phyloP scores from a whole-genome alignment of 2,329 filamentous ascomycete species.

The Chaetomiaceae sp. region DNA sequence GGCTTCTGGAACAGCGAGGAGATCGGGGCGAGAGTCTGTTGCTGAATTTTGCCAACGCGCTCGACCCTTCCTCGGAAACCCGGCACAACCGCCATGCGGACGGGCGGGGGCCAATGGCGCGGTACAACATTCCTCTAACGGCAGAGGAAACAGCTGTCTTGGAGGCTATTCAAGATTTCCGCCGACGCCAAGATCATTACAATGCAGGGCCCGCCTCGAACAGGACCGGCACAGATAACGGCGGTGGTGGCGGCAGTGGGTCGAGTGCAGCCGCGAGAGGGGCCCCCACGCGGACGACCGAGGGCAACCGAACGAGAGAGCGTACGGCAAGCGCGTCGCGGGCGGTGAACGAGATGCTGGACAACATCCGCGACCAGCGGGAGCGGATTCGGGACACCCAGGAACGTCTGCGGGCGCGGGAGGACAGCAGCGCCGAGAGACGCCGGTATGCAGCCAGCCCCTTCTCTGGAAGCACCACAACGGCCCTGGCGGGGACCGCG shows the following conservation, averaged over 20 bases:
- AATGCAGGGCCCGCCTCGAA: neutral
- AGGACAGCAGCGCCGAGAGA: constrained; percentile 21
- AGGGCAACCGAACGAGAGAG: constrained; percentile 28
- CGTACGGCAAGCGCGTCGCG: constrained; percentile 33
- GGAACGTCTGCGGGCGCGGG: constrained; percentile 25
- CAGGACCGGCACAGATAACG: constrained; percentile 3
- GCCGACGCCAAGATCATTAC: constrained; percentile 41
- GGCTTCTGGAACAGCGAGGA: constrained; percentile 33
- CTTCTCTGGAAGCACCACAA: constrained; percentile 9
- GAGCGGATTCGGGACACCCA: constrained; percentile 31
- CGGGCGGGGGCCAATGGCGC: constrained; percentile 33
- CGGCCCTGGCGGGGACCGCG: constrained; percentile 5
- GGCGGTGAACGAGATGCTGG: constrained; percentile 28
- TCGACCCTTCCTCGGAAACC: constrained; percentile 22
- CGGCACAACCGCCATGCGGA: constrained; percentile 28
- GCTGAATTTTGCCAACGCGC: constrained; percentile 22
- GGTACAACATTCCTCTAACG: constrained; percentile 46
- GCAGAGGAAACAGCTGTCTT: constrained; percentile 50
- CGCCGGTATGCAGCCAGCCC: constrained; percentile 20
- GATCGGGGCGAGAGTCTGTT: constrained; percentile 14
- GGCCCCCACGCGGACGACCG: constrained; percentile 21
- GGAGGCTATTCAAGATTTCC: constrained; percentile 49
- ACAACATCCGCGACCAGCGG: constrained; percentile 33
- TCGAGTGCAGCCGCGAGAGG: constrained; percentile 5
- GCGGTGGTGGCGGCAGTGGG: constrained; percentile 18